A percentile compares a stretch with the other conserved stretches of the same genome.
phyloP scores from a whole-genome alignment of 306 rosid species.

The Cicer yamashitae region DNA sequence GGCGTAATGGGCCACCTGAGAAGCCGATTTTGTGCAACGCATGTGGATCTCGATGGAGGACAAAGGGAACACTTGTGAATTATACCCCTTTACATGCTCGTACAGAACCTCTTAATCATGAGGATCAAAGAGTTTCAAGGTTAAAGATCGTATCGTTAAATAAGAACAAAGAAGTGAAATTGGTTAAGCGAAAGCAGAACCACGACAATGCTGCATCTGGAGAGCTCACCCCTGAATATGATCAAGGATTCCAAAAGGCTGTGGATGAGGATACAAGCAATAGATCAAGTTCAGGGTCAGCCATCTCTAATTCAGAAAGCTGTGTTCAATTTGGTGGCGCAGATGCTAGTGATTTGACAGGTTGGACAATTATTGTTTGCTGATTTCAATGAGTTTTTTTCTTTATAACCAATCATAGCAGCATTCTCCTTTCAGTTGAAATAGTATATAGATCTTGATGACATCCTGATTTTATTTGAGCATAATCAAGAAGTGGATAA shows the following conservation, averaged over 20 bases:
- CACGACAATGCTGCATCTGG: conserved; percentile 58
- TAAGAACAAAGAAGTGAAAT: conserved; percentile 82
- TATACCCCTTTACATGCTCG: conserved; percentile 98
- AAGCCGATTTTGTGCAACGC: conserved; percentile 99
- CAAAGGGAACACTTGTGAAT: conserved; percentile 98
- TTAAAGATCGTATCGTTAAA: conserved; percentile 71
- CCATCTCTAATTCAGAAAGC: conserved; percentile 91
- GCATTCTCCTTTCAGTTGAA: conserved; percentile 44
- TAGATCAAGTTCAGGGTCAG: conserved; percentile 97
- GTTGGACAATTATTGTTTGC: conserved; percentile 55
- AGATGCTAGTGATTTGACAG: conserved; percentile 97
- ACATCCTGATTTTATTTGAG: conserved; percentile 34
- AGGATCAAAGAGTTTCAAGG: conserved; percentile 74
- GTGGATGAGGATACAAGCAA: conserved; percentile 86
- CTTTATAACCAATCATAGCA: conserved; percentile 27
- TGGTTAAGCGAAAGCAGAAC: conserved; percentile 73
- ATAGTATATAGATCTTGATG: conserved; percentile 32
- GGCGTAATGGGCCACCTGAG: conserved; percentile 99
- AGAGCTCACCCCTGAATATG: conserved; percentile 59
- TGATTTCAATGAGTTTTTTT: conserved; percentile 25
- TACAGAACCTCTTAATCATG: conserved; percentile 71
- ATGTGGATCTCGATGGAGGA: conserved; percentile 99
- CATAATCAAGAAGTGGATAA: conserved; percentile 32
- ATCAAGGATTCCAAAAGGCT: conserved; percentile 65
- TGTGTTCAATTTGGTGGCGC: conserved; percentile 83